phyloP scores from a whole-genome alignment of 306 rosid genomes.

The Castanea crenata region DNA sequence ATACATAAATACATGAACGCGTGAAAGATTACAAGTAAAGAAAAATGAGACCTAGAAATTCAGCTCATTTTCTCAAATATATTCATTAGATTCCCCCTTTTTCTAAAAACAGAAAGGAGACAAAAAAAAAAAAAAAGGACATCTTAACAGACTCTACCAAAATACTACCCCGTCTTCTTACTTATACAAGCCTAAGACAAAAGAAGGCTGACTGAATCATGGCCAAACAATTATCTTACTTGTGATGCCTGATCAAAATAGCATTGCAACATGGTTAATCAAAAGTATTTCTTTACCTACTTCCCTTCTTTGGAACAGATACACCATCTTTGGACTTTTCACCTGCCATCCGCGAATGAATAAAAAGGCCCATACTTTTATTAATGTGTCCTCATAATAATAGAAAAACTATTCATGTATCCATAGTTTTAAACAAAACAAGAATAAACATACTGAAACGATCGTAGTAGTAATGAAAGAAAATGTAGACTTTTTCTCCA shows the following conservation, averaged over 20 bases:
- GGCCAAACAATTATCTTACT: constrained; percentile 34
- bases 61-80: background rate
- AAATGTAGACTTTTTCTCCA: constrained; percentile 19
- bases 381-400: constrained; percentile 73
- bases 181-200: constrained; percentile 27
- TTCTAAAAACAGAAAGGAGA: background rate
- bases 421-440: constrained; percentile 43
- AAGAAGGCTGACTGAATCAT: constrained; percentile 34
- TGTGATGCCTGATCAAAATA: constrained; percentile 54
- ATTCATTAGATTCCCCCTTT: background rate
- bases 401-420: constrained; percentile 58
- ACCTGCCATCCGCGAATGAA: constrained; percentile 99
- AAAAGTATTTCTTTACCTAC: constrained; percentile 99
- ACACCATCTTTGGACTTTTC: constrained; percentile 99
- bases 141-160: background rate
- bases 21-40: background rate
- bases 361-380: constrained; percentile 97
- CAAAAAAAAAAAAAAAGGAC: background rate
- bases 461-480: constrained; percentile 20
- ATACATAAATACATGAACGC: background rate
- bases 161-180: background rate
- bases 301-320: constrained; percentile 99
- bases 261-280: constrained; percentile 79
- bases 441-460: constrained; percentile 37
- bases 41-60: background rate